Conservation (phyloP, 2,329 filamentous ascomycete genomes). For the Venturia effusa region DNA sequence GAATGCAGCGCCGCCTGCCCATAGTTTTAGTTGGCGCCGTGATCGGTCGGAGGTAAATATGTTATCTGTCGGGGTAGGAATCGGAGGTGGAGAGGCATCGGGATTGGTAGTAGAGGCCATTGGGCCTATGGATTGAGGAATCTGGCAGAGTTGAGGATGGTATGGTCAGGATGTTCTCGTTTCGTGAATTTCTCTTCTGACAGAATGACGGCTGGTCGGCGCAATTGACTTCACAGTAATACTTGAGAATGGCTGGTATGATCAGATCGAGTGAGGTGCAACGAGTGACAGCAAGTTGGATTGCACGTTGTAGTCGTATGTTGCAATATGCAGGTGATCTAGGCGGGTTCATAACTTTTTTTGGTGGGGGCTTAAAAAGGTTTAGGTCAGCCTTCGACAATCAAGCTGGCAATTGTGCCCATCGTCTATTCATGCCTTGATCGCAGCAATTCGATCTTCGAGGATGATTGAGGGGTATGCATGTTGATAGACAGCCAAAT, state of each 20-base stretch:
- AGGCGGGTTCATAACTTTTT: background rate
- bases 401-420: background rate
- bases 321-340: no score
- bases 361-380: background rate
- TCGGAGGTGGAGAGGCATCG: background rate
- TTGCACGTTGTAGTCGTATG: background rate
- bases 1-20: conserved; percentile 7
- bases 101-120: background rate
- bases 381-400: background rate
- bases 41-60: conserved; percentile 1
- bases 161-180: background rate
- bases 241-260: background rate
- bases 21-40: conserved; percentile 5
- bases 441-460: no score
- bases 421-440: background rate
- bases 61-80: background rate
- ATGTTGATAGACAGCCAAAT: no score
- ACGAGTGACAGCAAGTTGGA: background rate
- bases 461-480: no score
- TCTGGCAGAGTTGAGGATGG: background rate
- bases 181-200: background rate
- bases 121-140: no score
- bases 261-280: background rate
- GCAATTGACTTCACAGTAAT: background rate
- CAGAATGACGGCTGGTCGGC: background rate